phyloP scores from a whole-genome alignment of 1,284 basidiomycete species.

The Volvariella surrecta region DNA sequence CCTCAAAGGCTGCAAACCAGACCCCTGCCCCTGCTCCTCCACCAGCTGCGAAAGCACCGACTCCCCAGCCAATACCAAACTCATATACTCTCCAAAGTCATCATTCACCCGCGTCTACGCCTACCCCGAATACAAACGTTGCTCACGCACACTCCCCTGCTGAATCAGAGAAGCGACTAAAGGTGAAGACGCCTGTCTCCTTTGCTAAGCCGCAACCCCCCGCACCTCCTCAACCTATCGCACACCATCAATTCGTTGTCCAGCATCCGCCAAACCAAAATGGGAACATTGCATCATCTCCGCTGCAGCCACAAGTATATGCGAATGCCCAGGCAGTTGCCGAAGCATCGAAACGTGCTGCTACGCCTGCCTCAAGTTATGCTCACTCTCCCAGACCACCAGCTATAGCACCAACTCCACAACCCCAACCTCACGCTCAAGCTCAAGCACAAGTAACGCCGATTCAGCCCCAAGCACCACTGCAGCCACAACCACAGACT shows the following conservation, averaged over 20 bases:
- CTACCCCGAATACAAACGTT: slow-evolving; percentile 14
- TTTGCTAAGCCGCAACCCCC: slow-evolving; percentile 22
- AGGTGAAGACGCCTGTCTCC: slow-evolving; percentile 13
- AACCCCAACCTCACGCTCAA: slow-evolving; percentile 8
- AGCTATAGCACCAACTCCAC: slow-evolving; percentile 6
- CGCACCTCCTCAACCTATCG: slow-evolving; percentile 17
- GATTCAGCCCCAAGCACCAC: slow-evolving; percentile 13
- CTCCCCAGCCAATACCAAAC: slow-evolving; percentile 2
- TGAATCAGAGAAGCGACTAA: slow-evolving; percentile 10
- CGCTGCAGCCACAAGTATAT: slow-evolving; percentile 3
- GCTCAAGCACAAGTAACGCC: slow-evolving; percentile 8
- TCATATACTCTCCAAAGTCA: slow-evolving; percentile 6
- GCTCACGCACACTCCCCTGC: slow-evolving; percentile 20
- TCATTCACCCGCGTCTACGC: slow-evolving; percentile 12
- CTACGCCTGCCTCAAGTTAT: slow-evolving; percentile 19
- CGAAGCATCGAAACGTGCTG: slow-evolving; percentile 20
- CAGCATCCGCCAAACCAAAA: slow-evolving; percentile 18
- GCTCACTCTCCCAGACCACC: slow-evolving; percentile 10
- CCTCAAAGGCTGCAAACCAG: slow-evolving; percentile 15
- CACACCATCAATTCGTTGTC: slow-evolving; percentile 24
- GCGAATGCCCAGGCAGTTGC: slow-evolving; percentile 13
- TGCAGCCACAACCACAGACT: slow-evolving; percentile 10
- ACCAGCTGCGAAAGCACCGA: slow-evolving; percentile 14
- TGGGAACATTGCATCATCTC: slow-evolving; percentile 9
- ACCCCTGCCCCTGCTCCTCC: slow-evolving; percentile 13